Conservation (phyloP, 352 stramenopile genomes). For the Phytophthora pistaciae region DNA sequence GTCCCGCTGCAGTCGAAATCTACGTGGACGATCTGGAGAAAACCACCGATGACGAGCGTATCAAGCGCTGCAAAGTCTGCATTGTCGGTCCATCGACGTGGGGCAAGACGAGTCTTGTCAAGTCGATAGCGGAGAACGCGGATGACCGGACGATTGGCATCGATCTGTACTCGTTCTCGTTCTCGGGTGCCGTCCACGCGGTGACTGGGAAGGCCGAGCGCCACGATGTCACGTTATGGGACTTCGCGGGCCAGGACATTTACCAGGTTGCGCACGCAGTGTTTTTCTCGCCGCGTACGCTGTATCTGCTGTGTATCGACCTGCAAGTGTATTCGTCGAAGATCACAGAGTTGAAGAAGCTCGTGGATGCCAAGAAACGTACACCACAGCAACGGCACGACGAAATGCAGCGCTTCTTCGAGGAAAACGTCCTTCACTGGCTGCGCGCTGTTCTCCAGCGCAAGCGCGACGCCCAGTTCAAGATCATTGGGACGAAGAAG, state of each 20-base stretch:
- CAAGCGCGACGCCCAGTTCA: too few relatives aligned
- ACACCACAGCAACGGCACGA: too few relatives aligned
- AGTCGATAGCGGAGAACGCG: constrained; percentile 1
- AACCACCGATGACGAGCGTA: neutral
- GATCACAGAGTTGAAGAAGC: too few relatives aligned
- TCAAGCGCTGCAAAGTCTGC: neutral
- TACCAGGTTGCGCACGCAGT: constrained; percentile 29
- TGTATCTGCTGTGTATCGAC: constrained; percentile 5
- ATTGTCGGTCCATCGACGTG: constrained; percentile 8
- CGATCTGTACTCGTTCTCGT: constrained; percentile 3
- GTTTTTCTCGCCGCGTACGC: constrained; percentile 24
- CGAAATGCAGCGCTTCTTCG: too few relatives aligned
- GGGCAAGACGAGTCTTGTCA: constrained; percentile 26
- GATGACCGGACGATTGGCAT: constrained; percentile 17
- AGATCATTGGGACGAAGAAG: too few relatives aligned
- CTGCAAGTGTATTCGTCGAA: too few relatives aligned
- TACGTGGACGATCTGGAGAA: neutral
- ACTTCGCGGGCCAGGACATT: constrained; percentile 30
- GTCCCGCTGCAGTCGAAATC: too few relatives aligned
- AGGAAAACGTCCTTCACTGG: too few relatives aligned
- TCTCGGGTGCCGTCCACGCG: neutral
- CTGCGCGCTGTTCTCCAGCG: too few relatives aligned
- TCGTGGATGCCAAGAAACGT: too few relatives aligned
- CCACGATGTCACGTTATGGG: constrained; percentile 26
- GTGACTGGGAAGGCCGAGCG: neutral